Percentiles rank a stretch among this genome's conserved stretches.
Conservation (phyloP, 2,329 filamentous ascomycete species). For the Cladosporium sp. region DNA sequence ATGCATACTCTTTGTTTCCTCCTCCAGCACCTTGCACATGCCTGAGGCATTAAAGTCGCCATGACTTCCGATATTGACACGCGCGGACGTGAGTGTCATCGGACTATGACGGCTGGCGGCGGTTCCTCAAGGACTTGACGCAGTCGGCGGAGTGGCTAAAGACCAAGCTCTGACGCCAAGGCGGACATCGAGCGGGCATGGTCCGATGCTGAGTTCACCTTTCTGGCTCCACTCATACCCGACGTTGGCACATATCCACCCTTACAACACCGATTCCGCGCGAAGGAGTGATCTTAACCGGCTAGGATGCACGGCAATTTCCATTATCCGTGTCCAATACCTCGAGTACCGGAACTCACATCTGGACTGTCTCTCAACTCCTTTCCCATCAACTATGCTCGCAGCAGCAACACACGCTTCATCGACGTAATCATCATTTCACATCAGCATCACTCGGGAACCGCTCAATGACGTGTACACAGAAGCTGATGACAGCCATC, state of each 20-base stretch:
- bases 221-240: neutral
- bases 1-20: constrained; percentile 12
- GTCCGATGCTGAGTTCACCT: neutral
- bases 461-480: neutral
- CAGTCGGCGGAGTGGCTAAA: neutral
- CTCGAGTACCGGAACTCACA: neutral
- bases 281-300: neutral
- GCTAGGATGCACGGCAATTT: neutral
- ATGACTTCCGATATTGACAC: neutral
- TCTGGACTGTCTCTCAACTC: neutral
- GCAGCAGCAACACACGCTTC: neutral
- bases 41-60: constrained; percentile 12
- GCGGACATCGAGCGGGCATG: neutral
- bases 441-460: neutral
- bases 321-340: neutral
- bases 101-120: neutral
- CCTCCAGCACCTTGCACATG: constrained; percentile 12
- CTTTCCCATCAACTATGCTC: neutral
- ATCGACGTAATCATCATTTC: neutral
- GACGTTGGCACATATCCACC: neutral
- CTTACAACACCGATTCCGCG: neutral
- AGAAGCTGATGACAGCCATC: neutral
- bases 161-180: neutral
- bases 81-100: neutral
- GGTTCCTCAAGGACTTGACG: neutral